These are phyloP conservation scores for Scutellaria minor DNA, from an alignment of 257 asterid species.

Conservation along the genomic window DNA sequence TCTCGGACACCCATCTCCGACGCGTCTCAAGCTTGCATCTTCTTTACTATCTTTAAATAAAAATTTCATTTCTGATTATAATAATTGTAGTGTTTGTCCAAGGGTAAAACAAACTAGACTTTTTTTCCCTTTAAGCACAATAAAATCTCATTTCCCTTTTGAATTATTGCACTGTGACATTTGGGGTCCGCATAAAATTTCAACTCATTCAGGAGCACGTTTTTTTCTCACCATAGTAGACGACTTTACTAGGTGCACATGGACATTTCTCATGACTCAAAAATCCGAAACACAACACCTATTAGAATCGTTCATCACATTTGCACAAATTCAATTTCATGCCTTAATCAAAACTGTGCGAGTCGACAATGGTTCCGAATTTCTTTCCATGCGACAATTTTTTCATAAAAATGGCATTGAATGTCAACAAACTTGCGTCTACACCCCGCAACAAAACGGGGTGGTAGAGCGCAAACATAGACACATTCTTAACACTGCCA, in stretches of 20 bases:
- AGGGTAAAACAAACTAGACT: not conserved
- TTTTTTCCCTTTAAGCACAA: not conserved
- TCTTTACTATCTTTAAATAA: not conserved
- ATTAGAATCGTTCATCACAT: not conserved
- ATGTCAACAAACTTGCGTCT: not conserved
- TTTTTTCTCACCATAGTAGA: slow-evolving; percentile 1
- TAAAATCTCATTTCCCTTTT: not conserved
- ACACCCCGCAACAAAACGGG: slow-evolving; percentile 2
- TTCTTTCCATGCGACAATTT: not conserved
- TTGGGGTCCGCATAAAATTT: not conserved
- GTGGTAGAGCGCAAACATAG: not conserved
- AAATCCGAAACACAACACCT: not conserved
- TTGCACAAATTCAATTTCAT: not conserved
- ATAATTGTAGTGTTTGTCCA: not conserved
- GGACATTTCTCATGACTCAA: not conserved
- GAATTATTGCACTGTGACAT: not conserved
- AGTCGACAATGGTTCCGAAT: not conserved
- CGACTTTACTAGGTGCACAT: not conserved
- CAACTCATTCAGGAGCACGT: not conserved
- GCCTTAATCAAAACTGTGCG: not conserved
- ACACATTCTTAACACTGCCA: not conserved
- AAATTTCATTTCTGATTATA: not conserved
- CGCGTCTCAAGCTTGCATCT: not conserved
- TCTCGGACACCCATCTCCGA: not conserved
- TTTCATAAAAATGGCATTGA: not conserved